Evolutionary conservation across 495 filamentous ascomycete genomes (phyloP).

Genomic region (Astrocystis sublimbata): DNA sequence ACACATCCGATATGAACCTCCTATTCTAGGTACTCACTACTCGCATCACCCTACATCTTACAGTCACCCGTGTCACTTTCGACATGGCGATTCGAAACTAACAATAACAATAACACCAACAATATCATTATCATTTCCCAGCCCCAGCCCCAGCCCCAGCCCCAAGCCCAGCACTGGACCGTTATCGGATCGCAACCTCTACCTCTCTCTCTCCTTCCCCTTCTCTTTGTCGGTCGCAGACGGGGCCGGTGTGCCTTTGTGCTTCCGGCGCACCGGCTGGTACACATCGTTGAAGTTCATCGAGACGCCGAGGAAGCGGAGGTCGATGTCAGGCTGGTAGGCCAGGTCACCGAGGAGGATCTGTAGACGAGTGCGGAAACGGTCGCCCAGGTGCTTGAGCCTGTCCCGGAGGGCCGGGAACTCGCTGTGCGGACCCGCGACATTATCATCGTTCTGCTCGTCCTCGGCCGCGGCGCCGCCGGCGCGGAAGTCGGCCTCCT

Average conservation of each 20-base stretch:
- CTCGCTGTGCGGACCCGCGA: slow-evolving; percentile 49
- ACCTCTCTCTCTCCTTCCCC: slow-evolving; percentile 15
- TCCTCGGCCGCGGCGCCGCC: too few relatives aligned
- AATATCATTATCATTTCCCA: too few relatives aligned
- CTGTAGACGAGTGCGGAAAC: slow-evolving; percentile 75
- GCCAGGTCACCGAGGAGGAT: slow-evolving; percentile 84
- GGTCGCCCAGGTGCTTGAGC: slow-evolving; percentile 65
- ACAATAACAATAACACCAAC: too few relatives aligned
- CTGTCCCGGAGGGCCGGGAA: slow-evolving; percentile 74
- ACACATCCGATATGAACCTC: too few relatives aligned
- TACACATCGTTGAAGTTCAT: slow-evolving; percentile 99
- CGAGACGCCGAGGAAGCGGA: slow-evolving; percentile 91
- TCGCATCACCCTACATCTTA: too few relatives aligned
- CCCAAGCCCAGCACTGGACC: not conserved
- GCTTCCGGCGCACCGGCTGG: slow-evolving; percentile 65
- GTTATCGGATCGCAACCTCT: not conserved
- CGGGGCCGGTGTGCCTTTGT: slow-evolving; percentile 33
- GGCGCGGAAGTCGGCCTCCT: slow-evolving; percentile 80
- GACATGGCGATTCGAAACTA: too few relatives aligned
- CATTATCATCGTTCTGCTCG: slow-evolving; percentile 32
- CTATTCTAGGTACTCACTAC: too few relatives aligned
- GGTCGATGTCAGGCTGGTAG: slow-evolving; percentile 91
- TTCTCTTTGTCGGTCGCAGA: slow-evolving; percentile 15
- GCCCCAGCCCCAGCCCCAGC: not conserved
- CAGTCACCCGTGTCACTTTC: too few relatives aligned